Evolutionary conservation across 2,329 filamentous ascomycete genomes (phyloP), one percentile per base, ranked within the genome.

Genomic region (Pseudopithomyces chartarum): DNA sequence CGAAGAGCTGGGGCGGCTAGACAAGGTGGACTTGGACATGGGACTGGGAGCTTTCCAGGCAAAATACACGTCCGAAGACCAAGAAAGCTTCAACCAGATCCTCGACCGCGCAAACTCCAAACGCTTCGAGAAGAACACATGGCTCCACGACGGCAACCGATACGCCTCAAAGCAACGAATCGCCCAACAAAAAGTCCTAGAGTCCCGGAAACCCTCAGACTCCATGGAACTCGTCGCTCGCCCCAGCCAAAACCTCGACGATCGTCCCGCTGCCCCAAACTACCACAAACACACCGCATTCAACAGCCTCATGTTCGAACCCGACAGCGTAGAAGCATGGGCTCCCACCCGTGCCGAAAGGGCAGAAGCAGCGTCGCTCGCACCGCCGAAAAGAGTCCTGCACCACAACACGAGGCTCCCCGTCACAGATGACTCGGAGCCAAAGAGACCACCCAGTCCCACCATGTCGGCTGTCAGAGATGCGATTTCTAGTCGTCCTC

Each of bases 1-100:
- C 0, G 62, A 71, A 19, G 63, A 66, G 58, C 48, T 73, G 53
- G 73, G 77, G 49, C 80, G 78, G 56, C 79, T 78, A 52, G 79
- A 79, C 56, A 76, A 82, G 32, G 81, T 91, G 17, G 88, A 96
- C 71, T 87, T 88, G 40, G 89, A 88, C 65, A 87, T 98, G 81
- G 92, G 89, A 57, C 83, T 99, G 1, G 87, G 88, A 52, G 86
- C 88, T 1, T 99, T 97, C 68, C 95, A 99, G 71, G 85, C 90
- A 2, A 94, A 91, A 64, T 98, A 97, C 78, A 99, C 94, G 1
- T 97, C 92, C 69, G 95, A 99, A 76, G 95, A 99, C 74, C 98
- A 98, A 71, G 95, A 97, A 73, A 96, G 91, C 66, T 98, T 99
- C 79, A 96, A 97, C 76, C 90, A 89, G 66, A 82, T 99, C 1